Conservation (phyloP, 78 protist species). For the Bigelowiella natans region DNA sequence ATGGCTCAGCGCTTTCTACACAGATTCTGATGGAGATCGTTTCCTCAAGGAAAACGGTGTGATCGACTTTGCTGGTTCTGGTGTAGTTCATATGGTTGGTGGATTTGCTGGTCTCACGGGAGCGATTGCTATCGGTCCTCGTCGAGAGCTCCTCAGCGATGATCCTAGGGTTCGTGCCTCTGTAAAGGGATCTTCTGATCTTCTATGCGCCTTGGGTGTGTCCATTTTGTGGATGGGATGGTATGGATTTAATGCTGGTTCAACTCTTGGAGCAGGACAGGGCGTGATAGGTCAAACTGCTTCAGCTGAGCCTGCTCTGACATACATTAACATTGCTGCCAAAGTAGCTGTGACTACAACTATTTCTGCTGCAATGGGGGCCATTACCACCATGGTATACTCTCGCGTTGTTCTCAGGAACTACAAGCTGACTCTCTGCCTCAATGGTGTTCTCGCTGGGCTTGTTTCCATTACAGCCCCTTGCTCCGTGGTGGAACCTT, state of each 20-base stretch:
- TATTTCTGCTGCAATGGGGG: background rate
- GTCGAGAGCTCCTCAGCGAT: background rate
- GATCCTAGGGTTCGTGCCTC: background rate
- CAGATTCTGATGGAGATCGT: background rate
- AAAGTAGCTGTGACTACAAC: background rate
- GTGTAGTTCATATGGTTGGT: conserved; percentile 21
- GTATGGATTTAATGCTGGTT: too few relatives aligned
- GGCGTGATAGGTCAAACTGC: conserved; percentile 68
- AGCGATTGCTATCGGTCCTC: conserved; percentile 18
- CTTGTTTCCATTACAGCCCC: conserved; percentile 37
- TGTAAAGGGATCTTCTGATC: conserved; percentile 40
- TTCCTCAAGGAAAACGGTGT: background rate
- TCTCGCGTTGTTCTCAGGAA: too few relatives aligned
- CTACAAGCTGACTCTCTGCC: too few relatives aligned
- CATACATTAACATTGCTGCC: conserved; percentile 11
- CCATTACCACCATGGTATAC: background rate
- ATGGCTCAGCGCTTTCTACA: background rate
- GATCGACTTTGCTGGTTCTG: conserved; percentile 13
- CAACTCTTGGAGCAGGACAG: too few relatives aligned
- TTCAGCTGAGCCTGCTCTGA: conserved; percentile 58
- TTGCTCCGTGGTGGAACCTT: conserved; percentile 20
- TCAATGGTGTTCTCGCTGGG: conserved; percentile 35
- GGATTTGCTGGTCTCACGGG: conserved; percentile 2
- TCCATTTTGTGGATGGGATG: conserved; percentile 74
- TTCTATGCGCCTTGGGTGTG: conserved; percentile 53